These are phyloP conservation scores for Jaenimonas drosophilae DNA, from an alignment of 208 protist species.

Conservation along the genomic window DNA sequence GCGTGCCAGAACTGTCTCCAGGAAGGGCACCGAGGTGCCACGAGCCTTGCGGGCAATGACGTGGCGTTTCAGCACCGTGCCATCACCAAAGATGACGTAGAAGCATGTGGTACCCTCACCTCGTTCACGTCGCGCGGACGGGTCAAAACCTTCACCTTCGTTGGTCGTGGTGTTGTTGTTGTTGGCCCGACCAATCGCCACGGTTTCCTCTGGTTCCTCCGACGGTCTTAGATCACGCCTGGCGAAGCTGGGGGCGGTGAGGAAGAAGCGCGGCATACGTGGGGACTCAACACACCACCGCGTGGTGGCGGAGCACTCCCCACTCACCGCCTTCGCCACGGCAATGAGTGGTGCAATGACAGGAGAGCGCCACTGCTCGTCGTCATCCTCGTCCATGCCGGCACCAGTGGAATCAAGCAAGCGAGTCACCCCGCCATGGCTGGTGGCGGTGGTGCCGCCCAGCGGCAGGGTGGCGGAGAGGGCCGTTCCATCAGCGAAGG, in stretches of 20 bases:
- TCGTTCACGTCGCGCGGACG: too few relatives aligned
- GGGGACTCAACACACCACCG: conserved; percentile 62
- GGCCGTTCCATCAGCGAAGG: conserved; percentile 9
- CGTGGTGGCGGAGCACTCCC: conserved; percentile 8
- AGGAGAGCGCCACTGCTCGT: conserved; percentile 6
- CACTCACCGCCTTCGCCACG: neutral
- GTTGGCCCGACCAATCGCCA: neutral
- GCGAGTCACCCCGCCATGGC: conserved; percentile 5
- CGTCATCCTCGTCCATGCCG: neutral
- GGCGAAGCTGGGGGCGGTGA: conserved; percentile 19
- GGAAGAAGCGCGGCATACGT: conserved; percentile 58
- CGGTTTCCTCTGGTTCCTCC: too few relatives aligned
- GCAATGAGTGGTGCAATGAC: conserved; percentile 16
- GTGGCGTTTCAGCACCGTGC: conserved; percentile 46
- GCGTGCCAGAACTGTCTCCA: conserved; percentile 53
- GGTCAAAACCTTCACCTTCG: neutral
- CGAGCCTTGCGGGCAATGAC: conserved; percentile 9
- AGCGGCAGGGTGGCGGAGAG: neutral
- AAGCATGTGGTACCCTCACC: conserved; percentile 13
- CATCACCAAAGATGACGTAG: conserved; percentile 65
- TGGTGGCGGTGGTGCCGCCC: neutral
- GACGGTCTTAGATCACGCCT: too few relatives aligned
- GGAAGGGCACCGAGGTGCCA: conserved; percentile 9
- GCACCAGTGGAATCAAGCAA: conserved; percentile 13
- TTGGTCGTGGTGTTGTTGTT: neutral